phyloP scores from a whole-genome alignment of 164 flowering plant genomes.

The Sextonia rubra region DNA sequence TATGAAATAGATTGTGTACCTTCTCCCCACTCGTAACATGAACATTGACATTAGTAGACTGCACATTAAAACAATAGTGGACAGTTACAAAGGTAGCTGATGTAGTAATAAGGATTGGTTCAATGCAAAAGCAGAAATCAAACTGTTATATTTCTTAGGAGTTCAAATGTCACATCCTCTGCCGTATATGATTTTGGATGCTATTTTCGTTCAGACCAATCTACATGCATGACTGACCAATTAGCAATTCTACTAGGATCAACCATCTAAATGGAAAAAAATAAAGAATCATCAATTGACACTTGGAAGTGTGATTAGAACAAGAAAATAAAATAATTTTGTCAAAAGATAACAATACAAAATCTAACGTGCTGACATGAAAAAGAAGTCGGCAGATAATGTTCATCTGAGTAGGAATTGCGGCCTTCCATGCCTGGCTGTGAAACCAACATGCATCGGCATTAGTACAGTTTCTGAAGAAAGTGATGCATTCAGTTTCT shows the following conservation, averaged over 20 bases:
- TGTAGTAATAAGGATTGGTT: background rate
- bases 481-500: background rate
- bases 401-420: slow-evolving; percentile 93
- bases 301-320: background rate
- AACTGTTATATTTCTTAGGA: slow-evolving; percentile 80
- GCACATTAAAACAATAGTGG: slow-evolving; percentile 18
- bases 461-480: slow-evolving; percentile 10
- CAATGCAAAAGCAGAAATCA: slow-evolving; percentile 11
- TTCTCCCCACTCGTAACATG: slow-evolving; percentile 76
- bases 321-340: background rate
- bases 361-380: slow-evolving; percentile 43
- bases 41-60: slow-evolving; percentile 68
- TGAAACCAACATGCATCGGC: slow-evolving; percentile 14
- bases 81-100: too few relatives aligned
- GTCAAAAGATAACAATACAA: background rate
- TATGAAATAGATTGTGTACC: slow-evolving; percentile 31
- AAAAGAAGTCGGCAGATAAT: slow-evolving; percentile 91
- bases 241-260: slow-evolving; percentile 89
- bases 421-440: slow-evolving; percentile 98
- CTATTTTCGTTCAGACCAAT: slow-evolving; percentile 99
- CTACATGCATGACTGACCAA: slow-evolving; percentile 97
- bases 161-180: slow-evolving; percentile 61
- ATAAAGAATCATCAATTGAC: background rate
- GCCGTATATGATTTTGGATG: slow-evolving; percentile 79
- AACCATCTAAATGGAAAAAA: slow-evolving; percentile 46